Evolutionary conservation across 352 stramenopile genomes (phyloP), one percentile per base, ranked within the genome.

Genomic region (Phytophthora fragariaefolia): DNA sequence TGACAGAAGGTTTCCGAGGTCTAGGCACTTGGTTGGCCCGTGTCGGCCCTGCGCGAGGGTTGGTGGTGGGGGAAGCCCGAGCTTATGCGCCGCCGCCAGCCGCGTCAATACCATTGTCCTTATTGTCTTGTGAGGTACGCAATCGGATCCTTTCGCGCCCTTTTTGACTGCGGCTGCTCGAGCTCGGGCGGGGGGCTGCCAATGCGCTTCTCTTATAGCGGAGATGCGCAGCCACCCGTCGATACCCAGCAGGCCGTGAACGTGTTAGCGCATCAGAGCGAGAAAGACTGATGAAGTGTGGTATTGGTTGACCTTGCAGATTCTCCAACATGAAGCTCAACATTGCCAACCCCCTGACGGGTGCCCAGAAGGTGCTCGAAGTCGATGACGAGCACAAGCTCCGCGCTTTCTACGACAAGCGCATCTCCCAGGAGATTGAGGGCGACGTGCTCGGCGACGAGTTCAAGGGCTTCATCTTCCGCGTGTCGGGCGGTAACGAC

Each of bases 321-420:
- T 71, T 80, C 53, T 71, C 48, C 58, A 93, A 71, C 63, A 97
- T 98, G 89, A 97, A 99, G 98, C 97, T 99, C 83, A 99, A 99
- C 92, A 99, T 99, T 89, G 97, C 98, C 58, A 99, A 98, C 89
- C 98, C 98, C 63, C 78, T 88, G 66, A 99, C 98, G 58, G 98
- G 97, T 57, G 86, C 95, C 74, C 97, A 99, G 92, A 99, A 99
- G 85, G 89, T 99, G 77, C 96, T 99, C 80, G 97, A 99, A 78
- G 98, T 99, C 82, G 98, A 99, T 96, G 98, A 99, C 82, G 98
- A 99, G 91, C 98, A 98, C 81, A 99, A 98, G 85, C 97, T 99
- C 79, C 92, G 90, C 73, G 96, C 96, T 43, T 96, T 99, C 69
- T 99, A 99, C 90, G 98, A 99, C 77, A 98, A 98, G 85, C 97